These are phyloP conservation scores for Marchantia paleacea DNA, from an alignment of 225 moss, liverwort and hornwort species.

Conservation along the genomic window DNA sequence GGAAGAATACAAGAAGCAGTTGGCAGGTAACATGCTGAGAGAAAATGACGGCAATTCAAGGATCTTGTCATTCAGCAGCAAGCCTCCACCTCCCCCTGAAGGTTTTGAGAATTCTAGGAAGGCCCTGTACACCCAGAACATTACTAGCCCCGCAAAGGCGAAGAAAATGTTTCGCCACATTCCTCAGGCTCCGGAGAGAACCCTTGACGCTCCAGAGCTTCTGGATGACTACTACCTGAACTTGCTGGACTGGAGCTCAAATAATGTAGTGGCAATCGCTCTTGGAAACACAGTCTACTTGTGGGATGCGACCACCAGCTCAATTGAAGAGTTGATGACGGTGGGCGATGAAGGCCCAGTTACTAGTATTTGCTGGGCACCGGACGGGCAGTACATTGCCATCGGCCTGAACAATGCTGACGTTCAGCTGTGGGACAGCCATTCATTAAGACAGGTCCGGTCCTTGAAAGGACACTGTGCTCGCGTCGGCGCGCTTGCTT, in stretches of 20 bases:
- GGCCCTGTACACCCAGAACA: constrained; percentile 70
- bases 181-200: constrained; percentile 89
- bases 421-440: constrained; percentile 89
- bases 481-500: constrained; percentile 83
- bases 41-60: constrained; percentile 65
- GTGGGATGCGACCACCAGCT: constrained; percentile 81
- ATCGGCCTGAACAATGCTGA: constrained; percentile 81
- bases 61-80: constrained; percentile 89
- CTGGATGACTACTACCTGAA: constrained; percentile 96
- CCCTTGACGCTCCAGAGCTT: constrained; percentile 91
- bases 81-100: constrained; percentile 85
- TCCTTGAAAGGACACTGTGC: constrained; percentile 84
- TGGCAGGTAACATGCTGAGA: constrained; percentile 68
- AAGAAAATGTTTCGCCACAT: constrained; percentile 76
- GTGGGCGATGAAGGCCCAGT: constrained; percentile 81
- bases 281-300: constrained; percentile 87
- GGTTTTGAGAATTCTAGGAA: constrained; percentile 71
- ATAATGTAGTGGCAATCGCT: constrained; percentile 83
- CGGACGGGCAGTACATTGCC: constrained; percentile 86
- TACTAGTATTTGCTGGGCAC: constrained; percentile 91
- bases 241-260: constrained; percentile 84
- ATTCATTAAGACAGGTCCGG: constrained; percentile 73
- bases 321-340: constrained; percentile 82
- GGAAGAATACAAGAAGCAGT: constrained; percentile 97
- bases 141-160: constrained; percentile 52